phyloP scores from a whole-genome alignment of 164 flowering plant genomes.

The Chloranthus sessilifolius region DNA sequence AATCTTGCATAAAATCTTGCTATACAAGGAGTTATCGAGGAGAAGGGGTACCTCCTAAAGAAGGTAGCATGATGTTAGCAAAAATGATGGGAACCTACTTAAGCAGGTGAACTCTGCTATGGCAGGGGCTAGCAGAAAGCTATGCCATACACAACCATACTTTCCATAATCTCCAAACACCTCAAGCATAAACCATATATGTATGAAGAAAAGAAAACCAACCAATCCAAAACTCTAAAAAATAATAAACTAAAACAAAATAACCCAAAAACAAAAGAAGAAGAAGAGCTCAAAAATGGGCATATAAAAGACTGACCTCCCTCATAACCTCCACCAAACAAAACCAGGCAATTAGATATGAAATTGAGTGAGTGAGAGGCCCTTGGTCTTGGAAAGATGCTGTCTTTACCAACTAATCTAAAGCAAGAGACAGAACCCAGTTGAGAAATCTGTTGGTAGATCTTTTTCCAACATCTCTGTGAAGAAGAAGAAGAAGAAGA shows the following conservation, averaged over 20 bases:
- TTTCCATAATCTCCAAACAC: neutral
- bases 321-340: slow-evolving; percentile 94
- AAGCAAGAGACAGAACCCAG: slow-evolving; percentile 49
- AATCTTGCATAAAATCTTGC: too few species aligned
- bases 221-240: slow-evolving; percentile 1
- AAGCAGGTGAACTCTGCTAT: too few species aligned
- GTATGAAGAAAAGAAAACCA: neutral
- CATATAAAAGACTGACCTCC: slow-evolving; percentile 56
- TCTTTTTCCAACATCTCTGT: slow-evolving; percentile 40
- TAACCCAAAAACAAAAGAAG: slow-evolving; percentile 7
- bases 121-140: too few species aligned
- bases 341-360: slow-evolving; percentile 65
- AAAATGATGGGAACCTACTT: too few species aligned
- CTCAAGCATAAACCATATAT: neutral
- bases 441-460: slow-evolving; percentile 49
- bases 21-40: too few species aligned
- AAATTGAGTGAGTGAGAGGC: slow-evolving; percentile 91
- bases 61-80: too few species aligned
- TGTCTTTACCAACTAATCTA: slow-evolving; percentile 31
- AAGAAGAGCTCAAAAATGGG: neutral
- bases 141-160: too few species aligned
- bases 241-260: slow-evolving; percentile 1
- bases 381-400: slow-evolving; percentile 46
- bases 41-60: too few species aligned
- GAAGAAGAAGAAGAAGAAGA: slow-evolving; percentile 10